A percentile compares a stretch with the other conserved stretches of the same genome.
phyloP scores from a whole-genome alignment of 768 basidiomycete species.

The Termitomyces heimii region DNA sequence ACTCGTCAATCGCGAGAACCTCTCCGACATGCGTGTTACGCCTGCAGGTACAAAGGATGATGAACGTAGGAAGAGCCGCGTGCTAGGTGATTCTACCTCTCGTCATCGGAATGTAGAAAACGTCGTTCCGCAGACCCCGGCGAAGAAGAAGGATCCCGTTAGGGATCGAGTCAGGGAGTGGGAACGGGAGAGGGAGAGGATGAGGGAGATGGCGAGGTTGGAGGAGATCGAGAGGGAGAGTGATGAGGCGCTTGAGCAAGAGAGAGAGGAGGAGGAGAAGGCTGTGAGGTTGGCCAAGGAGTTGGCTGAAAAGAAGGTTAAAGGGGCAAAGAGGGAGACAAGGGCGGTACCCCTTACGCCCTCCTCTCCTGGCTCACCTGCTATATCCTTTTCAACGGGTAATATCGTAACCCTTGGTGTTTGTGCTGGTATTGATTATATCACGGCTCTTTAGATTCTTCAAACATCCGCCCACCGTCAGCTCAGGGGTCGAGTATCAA shows the following conservation, averaged over 20 bases:
- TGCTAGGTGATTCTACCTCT: conserved; percentile 34
- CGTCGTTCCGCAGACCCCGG: not conserved
- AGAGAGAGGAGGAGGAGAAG: conserved; percentile 27
- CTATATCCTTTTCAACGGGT: conserved; percentile 11
- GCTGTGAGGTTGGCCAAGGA: not conserved
- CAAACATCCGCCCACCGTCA: conserved; percentile 5
- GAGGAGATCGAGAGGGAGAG: conserved; percentile 52
- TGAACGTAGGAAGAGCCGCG: conserved; percentile 21
- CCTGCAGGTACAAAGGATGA: conserved; percentile 12
- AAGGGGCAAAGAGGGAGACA: conserved; percentile 30
- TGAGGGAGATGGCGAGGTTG: conserved; percentile 62
- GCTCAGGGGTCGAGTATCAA: conserved; percentile 25
- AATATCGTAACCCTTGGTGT: not conserved
- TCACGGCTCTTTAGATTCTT: conserved; percentile 1
- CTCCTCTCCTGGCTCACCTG: conserved; percentile 5
- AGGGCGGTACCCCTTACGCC: conserved; percentile 14
- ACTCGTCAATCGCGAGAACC: conserved; percentile 20
- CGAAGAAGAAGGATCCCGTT: conserved; percentile 35
- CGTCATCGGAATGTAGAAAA: conserved; percentile 20
- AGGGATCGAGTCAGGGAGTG: conserved; percentile 68
- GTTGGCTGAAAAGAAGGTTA: conserved; percentile 20
- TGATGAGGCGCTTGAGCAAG: conserved; percentile 34
- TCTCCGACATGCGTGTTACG: conserved; percentile 8
- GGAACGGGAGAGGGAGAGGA: conserved; percentile 64
- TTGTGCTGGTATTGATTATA: not conserved